Evolutionary conservation across 1,284 basidiomycete species (phyloP), one percentile per base, ranked within the genome.

Genomic region (Cutaneotrichosporon cyanovorans): DNA sequence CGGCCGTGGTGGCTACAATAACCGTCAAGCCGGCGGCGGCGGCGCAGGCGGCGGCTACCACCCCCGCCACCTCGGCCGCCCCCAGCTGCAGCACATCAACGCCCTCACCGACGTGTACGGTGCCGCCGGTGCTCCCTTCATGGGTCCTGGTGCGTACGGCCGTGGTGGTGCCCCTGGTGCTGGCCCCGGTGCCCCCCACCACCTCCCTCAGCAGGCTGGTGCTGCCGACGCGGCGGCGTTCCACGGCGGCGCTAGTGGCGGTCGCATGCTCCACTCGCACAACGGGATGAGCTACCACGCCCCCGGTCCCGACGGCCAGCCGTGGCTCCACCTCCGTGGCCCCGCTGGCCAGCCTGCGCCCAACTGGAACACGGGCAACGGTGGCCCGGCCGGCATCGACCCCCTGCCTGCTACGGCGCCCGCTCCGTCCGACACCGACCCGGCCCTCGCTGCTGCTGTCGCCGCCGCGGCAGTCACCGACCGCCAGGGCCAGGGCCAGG

Each of bases 41-140:
- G 60, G 66, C 42, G n/a, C n/a, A n/a, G n/a, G n/a, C n/a, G n/a
- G n/a, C n/a, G 58, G 60, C 44, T 67, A 61, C 61, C 57, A 62
- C 51, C 58, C 58, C 10, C 58, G 64, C 21, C 68, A 73, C 54
- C 63, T 72, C 22, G 70, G 70, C 33, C 61, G 69, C 48, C 64
- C 69, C 35, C 62, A 67, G 42, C 59, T 73, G 33, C 71, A 73
- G 51, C 71, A 72, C 61, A 63, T 71, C 56, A 72, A 71, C 60
- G 68, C 69, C 25, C 61, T 73, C 45, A 68, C 65, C 46, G 71
- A 73, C 40, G 66, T 69, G 28, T 73, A 73, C 59, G 70, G 69
- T 28, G 59, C 61, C 16, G 57, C 58, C 31, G 57, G 57, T 18
- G 58, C 58, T n/a, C 64, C 64, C 7, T 68, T 62, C 61, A 58